Base-by-base conservation (phyloP, 73 alveolate genomes). In the Urostyla sp. region DNA sequence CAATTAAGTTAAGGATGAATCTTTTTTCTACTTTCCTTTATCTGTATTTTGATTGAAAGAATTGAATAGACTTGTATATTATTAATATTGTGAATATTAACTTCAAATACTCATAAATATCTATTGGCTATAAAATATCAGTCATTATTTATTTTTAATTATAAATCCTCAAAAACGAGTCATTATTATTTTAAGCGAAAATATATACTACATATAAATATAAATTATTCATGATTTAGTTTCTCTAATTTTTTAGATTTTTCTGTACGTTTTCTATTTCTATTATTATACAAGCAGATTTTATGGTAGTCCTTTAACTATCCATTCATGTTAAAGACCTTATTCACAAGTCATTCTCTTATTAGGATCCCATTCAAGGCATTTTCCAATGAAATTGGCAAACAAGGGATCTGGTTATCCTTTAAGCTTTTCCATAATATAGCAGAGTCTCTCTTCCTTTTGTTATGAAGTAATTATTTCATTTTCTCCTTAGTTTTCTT, bases 291-390 rank as follows among this genome's bases (percentile, higher is more conserved):
- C 10, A 6, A 49, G 28, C 7, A 49, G 10, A 32, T 49, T 49
- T 13, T 26, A 32, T 6, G 60, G 60, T 13, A 75, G 32, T 0
- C 87, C 87, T 5, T 23, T 24, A n/a, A 16, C 20, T 28, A 79
- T 60, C 89, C 89, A 79, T 11, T 82, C 88, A 82, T 92, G 98
- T 52, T 72, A 38, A 48, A 94, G 55, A 0, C 98, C 98, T 49
- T 94, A 87, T 44, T 93, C 98, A 38, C 89, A 95, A 1, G 93
- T 93, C 50, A 93, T 66, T 76, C 98, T 69, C 77, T 91, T 76
- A 28, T 84, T 67, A 31, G 98, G 97, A 78, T 93, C 88, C 54
- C 88, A 91, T 18, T 59, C 77, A 37, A 93, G 72, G 36, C 85
- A 61, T 44, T 75, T 82, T 34, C 87, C 53, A 10, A 93, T 36